These are phyloP conservation scores for Sarcomyxa edulis DNA, from an alignment of 768 basidiomycete genomes.

Conservation along the genomic window DNA sequence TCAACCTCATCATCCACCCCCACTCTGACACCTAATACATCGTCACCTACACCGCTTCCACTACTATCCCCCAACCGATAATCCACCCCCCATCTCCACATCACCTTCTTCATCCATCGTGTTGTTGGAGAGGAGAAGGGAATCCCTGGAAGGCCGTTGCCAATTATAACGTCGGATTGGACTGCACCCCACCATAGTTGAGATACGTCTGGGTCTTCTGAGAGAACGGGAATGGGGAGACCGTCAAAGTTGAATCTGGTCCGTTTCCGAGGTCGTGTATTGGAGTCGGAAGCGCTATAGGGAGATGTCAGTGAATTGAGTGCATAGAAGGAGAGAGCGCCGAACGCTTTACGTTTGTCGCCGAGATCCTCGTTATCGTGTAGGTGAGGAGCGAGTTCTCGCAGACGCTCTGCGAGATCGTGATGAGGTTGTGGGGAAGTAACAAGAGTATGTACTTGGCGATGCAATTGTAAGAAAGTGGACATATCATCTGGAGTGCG, in stretches of 20 bases:
- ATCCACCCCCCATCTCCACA: constrained; percentile 16
- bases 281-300: background rate
- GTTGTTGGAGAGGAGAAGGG: constrained; percentile 33
- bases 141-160: constrained; percentile 58
- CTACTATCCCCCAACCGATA: too few relatives aligned
- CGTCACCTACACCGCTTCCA: too few relatives aligned
- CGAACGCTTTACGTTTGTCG: constrained; percentile 61
- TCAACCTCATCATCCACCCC: constrained; percentile 39
- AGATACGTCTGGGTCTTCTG: constrained; percentile 36
- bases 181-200: constrained; percentile 76
- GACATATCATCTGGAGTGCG: constrained; percentile 76
- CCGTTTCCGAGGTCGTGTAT: constrained; percentile 67
- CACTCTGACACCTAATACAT: constrained; percentile 11
- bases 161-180: constrained; percentile 54
- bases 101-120: constrained; percentile 20
- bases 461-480: constrained; percentile 55
- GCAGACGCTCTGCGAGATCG: constrained; percentile 25
- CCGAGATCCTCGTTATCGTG: too few relatives aligned
- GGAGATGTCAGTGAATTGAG: constrained; percentile 1
- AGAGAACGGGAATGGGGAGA: too few relatives aligned
- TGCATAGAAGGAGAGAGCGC: constrained; percentile 8
- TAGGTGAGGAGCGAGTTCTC: constrained; percentile 27
- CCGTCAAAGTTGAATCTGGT: constrained; percentile 40
- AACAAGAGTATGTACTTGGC: constrained; percentile 31
- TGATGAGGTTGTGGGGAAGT: background rate